Evolutionary conservation across 805 yeast genomes (phyloP), one percentile per base, ranked within the genome.

Genomic region (Metschnikowia henanensis): DNA sequence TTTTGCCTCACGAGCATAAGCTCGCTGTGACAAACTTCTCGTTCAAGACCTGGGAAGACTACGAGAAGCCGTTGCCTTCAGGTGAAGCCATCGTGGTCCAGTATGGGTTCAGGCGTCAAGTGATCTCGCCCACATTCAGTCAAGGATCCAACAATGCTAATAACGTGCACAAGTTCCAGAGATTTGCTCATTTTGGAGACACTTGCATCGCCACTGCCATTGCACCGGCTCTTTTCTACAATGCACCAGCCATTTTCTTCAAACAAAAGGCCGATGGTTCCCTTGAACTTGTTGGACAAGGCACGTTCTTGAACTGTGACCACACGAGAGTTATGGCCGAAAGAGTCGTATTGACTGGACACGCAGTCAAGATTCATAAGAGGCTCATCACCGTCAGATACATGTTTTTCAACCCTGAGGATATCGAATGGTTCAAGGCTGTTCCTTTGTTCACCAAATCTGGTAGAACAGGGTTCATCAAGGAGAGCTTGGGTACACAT

Each of bases 401-500:
- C 77, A 94, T 94, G 99, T 94, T 94, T 75, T 92, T 92, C 82
- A 88, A 84, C 59, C 70, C 87, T 9, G 88, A 86, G 37, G 99
- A 94, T 62, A 86, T 95, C 53, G 79, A 79, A 52, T 87, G 87
- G 80, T 94, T 84, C 77, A 87, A 87, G 68, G 84, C 91, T 4
- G 85, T 94, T 53, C 98, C 98, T 33, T 70, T 94, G 48, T 94
- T 89, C 66, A 91, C 98, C 32, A 89, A 87, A 64, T 77, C 83
- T 57, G 99, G 99, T 39, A 82, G 97, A 65, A 76, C 90, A 17
- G 99, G 99, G 43, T 86, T 86, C 65, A 92, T 95, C 62, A 92
- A 88, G 66, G 97, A 92, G 64, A 80, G 91, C 61, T 75, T 94
- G 72, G 99, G 99, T 69, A 94, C 99, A 2, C 99, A 94, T 63